These are phyloP conservation scores for Diversispora epigaea DNA, from an alignment of 192 early-diverging fungal species.

Conservation along the genomic window DNA sequence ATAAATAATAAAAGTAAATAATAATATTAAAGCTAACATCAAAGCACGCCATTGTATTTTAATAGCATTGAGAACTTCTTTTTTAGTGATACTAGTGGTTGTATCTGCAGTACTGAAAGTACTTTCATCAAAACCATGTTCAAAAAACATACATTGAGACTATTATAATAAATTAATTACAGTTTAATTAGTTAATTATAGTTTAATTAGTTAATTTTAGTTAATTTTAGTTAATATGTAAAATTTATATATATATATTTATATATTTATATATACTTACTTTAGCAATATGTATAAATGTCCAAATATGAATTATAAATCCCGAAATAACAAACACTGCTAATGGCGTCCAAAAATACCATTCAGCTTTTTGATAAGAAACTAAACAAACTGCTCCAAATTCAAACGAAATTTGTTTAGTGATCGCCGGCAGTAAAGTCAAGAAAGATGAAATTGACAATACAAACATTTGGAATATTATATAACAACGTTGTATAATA, in stretches of 20 bases:
- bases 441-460: not conserved
- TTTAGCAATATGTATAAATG: not conserved
- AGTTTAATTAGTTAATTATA: not conserved
- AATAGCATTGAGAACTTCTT: not conserved
- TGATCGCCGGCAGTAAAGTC: not conserved
- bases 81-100: not conserved
- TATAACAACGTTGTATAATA: not conserved
- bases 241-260: not conserved
- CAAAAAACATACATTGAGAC: not conserved
- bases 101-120: not conserved
- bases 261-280: not conserved
- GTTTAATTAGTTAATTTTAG: not conserved
- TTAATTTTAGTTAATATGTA: not conserved
- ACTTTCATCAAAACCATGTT: not conserved
- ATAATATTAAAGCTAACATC: not conserved
- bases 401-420: not conserved
- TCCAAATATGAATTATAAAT: constrained; percentile 6
- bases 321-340: not conserved
- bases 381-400: constrained; percentile 20
- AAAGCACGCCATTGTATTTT: constrained; percentile 12
- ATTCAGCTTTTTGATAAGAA: no score
- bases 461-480: not conserved
- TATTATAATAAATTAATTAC: not conserved
- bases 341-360: not conserved
- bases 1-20: not conserved